phyloP scores from a whole-genome alignment of 768 basidiomycete genomes.

The Mycena haematopus region DNA sequence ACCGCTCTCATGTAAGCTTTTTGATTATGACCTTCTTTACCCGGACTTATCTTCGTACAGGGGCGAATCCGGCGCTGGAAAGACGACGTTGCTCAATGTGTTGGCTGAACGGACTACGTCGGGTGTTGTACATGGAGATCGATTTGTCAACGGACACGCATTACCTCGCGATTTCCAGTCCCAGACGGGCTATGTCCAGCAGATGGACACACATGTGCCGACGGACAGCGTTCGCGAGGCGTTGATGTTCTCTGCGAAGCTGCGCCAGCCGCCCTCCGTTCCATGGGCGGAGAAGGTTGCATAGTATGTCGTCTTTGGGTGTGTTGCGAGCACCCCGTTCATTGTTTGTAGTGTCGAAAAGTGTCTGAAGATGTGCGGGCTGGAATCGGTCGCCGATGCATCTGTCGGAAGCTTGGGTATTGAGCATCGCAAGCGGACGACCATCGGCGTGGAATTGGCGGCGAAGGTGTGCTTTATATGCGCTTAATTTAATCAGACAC shows the following conservation, averaged over 20 bases:
- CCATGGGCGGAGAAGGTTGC: conserved; percentile 70
- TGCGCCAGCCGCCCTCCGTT: conserved; percentile 69
- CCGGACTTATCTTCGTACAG: background rate
- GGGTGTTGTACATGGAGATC: conserved; percentile 57
- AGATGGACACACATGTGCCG: conserved; percentile 81
- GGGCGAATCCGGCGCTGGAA: conserved; percentile 3
- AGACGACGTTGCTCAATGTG: conserved; percentile 67
- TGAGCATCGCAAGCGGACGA: conserved; percentile 80
- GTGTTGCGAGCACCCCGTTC: background rate
- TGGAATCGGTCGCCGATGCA: conserved; percentile 69
- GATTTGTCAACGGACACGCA: conserved; percentile 59
- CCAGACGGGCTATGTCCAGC: conserved; percentile 87
- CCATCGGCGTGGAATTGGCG: conserved; percentile 51
- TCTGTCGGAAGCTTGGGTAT: conserved; percentile 70
- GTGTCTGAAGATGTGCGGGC: conserved; percentile 61
- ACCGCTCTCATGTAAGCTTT: conserved; percentile 76
- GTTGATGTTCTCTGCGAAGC: conserved; percentile 76
- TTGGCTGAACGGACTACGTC: conserved; percentile 54
- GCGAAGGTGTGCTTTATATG: background rate
- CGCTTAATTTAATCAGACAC: background rate
- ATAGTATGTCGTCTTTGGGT: conserved; percentile 54
- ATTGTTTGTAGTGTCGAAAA: conserved; percentile 49
- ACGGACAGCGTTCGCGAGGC: conserved; percentile 84
- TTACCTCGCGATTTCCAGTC: conserved; percentile 63
- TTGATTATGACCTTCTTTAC: background rate